Conservation (phyloP, 2,329 filamentous ascomycete species). For the Exophiala lecanii-corni region DNA sequence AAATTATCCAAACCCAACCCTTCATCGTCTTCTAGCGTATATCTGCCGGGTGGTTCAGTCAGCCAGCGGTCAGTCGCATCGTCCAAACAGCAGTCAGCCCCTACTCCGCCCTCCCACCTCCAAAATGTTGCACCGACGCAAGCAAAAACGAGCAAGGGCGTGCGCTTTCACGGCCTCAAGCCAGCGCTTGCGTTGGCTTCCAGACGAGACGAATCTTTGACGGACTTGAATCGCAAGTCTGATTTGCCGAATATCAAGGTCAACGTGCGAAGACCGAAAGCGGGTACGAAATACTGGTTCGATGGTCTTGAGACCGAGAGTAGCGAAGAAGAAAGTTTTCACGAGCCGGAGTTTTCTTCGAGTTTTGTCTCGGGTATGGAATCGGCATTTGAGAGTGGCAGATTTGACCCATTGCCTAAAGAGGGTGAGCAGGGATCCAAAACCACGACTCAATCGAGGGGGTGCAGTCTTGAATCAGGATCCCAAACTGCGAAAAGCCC, state of each 20-base stretch:
- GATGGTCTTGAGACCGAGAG: slow-evolving; percentile 32
- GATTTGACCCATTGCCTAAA: slow-evolving; percentile 13
- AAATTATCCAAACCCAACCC: slow-evolving; percentile 20
- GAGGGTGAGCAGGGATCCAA: neutral
- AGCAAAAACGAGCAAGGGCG: slow-evolving; percentile 6
- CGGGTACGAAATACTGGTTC: slow-evolving; percentile 31
- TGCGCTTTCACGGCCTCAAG: slow-evolving; percentile 5
- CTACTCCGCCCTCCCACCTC: neutral
- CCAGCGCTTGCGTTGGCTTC: neutral
- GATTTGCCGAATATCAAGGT: slow-evolving; percentile 18
- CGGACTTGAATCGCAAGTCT: slow-evolving; percentile 7
- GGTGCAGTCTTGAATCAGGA: slow-evolving; percentile 1
- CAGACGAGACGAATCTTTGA: slow-evolving; percentile 8
- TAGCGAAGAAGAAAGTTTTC: slow-evolving; percentile 30
- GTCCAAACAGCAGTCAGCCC: slow-evolving; percentile 1
- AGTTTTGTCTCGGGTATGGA: slow-evolving; percentile 24
- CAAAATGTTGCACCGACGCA: neutral
- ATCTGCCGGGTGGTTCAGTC: slow-evolving; percentile 27
- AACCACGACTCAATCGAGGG: slow-evolving; percentile 1
- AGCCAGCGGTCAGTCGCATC: slow-evolving; percentile 18
- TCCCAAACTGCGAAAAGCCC: slow-evolving; percentile 1
- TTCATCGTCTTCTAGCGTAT: slow-evolving; percentile 19
- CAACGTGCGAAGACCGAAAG: slow-evolving; percentile 26
- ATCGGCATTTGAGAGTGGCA: slow-evolving; percentile 21
- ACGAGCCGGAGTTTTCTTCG: slow-evolving; percentile 21